These are phyloP conservation scores for Coemansia asiatica DNA, from an alignment of 192 early-diverging fungal species.

Conservation along the genomic window DNA sequence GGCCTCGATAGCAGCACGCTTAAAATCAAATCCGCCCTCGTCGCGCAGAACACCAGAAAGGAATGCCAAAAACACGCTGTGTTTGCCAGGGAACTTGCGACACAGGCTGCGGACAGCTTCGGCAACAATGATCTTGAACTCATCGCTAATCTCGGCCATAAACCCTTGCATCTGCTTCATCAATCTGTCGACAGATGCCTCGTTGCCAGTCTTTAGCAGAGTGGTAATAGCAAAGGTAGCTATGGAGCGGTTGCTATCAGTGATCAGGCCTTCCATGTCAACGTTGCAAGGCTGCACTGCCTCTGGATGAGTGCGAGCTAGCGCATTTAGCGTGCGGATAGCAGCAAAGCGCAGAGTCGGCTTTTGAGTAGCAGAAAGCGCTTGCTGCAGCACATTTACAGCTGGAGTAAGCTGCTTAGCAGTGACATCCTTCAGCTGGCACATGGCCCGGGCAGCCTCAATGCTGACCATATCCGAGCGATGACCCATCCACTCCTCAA, in stretches of 20 bases:
- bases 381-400: slow-evolving; percentile 89
- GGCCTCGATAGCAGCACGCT: slow-evolving; percentile 94
- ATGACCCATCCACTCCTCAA: slow-evolving; percentile 90
- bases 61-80: slow-evolving; percentile 89
- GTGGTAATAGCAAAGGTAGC: slow-evolving; percentile 99
- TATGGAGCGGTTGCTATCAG: slow-evolving; percentile 93
- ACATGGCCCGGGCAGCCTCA: slow-evolving; percentile 96
- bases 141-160: slow-evolving; percentile 97
- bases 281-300: slow-evolving; percentile 94
- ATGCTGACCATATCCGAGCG: slow-evolving; percentile 98
- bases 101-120: slow-evolving; percentile 96
- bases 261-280: slow-evolving; percentile 97
- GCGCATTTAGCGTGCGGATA: slow-evolving; percentile 92
- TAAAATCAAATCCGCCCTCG: slow-evolving; percentile 98
- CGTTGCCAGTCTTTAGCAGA: slow-evolving; percentile 97
- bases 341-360: slow-evolving; percentile 93
- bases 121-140: slow-evolving; percentile 99
- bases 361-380: slow-evolving; percentile 85
- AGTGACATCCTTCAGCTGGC: slow-evolving; percentile 81
- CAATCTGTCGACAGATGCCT: slow-evolving; percentile 93
- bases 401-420: slow-evolving; percentile 87
- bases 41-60: slow-evolving; percentile 90
- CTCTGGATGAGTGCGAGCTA: slow-evolving; percentile 86
- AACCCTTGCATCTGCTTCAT: slow-evolving; percentile 99
- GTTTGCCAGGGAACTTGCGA: slow-evolving; percentile 96